Evolutionary conservation across 2,329 filamentous ascomycete genomes (phyloP).

Genomic region (Rutstroemia sp.): DNA sequence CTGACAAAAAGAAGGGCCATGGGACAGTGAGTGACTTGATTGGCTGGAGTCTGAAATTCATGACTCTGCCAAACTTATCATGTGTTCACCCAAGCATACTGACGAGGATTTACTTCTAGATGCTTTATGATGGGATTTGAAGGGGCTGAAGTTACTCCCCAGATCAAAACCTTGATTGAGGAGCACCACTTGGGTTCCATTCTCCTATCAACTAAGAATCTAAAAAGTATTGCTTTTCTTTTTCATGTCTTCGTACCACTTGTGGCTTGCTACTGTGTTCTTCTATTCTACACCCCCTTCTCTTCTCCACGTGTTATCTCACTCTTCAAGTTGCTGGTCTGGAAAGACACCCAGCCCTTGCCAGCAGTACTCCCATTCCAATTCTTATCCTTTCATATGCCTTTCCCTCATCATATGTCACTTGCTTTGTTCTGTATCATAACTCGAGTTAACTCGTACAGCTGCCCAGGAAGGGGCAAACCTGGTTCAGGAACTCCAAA

Average conservation of each 20-base stretch:
- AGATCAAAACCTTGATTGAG: constrained; percentile 74
- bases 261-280: background rate
- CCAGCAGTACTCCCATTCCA: background rate
- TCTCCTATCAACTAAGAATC: constrained; percentile 74
- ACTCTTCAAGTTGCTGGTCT: background rate
- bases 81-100: background rate
- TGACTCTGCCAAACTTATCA: background rate
- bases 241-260: background rate
- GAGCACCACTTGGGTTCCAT: constrained; percentile 85
- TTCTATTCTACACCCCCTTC: constrained; percentile 5
- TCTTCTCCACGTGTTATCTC: background rate
- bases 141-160: constrained; percentile 74
- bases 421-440: background rate
- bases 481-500: constrained; percentile 86
- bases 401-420: background rate
- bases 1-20: constrained; percentile 45
- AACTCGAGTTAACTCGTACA: constrained; percentile 34
- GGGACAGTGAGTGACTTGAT: constrained; percentile 58
- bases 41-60: constrained; percentile 39
- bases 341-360: no score
- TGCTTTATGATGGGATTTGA: constrained; percentile 54
- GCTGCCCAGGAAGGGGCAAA: constrained; percentile 85
- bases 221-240: constrained; percentile 55
- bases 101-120: background rate
- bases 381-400: background rate